Evolutionary conservation across 495 filamentous ascomycete genomes (phyloP).

Genomic region (Cercophora scortea): DNA sequence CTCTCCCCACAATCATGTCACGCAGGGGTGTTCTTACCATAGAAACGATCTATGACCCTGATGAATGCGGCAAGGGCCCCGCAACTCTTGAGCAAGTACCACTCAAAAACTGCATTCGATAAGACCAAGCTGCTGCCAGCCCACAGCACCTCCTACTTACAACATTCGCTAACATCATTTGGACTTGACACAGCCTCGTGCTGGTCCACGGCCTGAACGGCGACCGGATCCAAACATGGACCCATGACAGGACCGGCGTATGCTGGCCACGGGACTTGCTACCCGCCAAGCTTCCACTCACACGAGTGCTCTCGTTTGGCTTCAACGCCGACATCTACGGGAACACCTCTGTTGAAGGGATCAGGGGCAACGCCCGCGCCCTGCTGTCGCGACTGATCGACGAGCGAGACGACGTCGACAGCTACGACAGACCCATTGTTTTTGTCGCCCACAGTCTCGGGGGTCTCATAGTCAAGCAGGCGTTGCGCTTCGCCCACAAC

Average conservation of each 20-base stretch:
- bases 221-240: neutral
- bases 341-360: constrained; percentile 5
- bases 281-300: neutral
- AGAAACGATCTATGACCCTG: neutral
- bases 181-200: neutral
- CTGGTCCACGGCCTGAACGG: constrained; percentile 3
- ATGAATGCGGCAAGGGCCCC: neutral
- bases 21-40: neutral
- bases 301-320: constrained; percentile 8
- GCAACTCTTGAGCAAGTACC: neutral
- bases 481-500: constrained; percentile 3
- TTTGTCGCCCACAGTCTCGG: constrained; percentile 11
- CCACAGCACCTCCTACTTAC: no score
- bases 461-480: constrained; percentile 10
- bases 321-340: constrained; percentile 11
- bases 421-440: constrained; percentile 1
- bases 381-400: constrained; percentile 1
- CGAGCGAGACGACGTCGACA: neutral
- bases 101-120: no score
- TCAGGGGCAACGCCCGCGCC: constrained; percentile 5
- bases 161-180: neutral
- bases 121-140: no score
- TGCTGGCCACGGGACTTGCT: constrained; percentile 6
- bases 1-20: neutral
- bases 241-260: neutral